These are phyloP conservation scores for Penicillium longicatenatum DNA, from an alignment of 495 filamentous ascomycete species.

Conservation along the genomic window DNA sequence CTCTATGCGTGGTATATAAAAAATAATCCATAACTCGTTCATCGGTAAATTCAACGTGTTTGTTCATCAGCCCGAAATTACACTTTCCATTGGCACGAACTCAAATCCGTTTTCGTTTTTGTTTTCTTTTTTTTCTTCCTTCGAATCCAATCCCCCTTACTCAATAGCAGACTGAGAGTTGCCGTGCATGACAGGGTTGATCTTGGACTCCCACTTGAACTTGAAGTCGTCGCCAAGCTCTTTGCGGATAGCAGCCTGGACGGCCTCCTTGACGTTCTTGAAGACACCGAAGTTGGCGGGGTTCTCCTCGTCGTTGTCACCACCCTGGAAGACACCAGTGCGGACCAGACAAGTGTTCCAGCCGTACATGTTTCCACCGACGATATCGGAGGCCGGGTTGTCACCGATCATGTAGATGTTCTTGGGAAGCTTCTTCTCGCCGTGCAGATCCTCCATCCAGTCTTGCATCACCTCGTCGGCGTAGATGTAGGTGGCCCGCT, in stretches of 20 bases:
- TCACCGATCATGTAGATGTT: constrained; percentile 86
- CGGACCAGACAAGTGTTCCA: constrained; percentile 76
- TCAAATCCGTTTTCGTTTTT: background rate
- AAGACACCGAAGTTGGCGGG: constrained; percentile 63
- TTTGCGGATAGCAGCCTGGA: constrained; percentile 55
- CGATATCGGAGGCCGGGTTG: constrained; percentile 77
- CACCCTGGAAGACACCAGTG: constrained; percentile 62
- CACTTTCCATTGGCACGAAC: background rate
- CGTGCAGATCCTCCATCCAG: constrained; percentile 77
- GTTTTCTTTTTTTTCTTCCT: background rate
- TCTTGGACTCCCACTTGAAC: constrained; percentile 56
- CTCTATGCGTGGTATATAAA: constrained; percentile 8
- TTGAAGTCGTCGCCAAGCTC: constrained; percentile 59
- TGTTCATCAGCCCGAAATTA: constrained; percentile 5
- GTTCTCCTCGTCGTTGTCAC: constrained; percentile 55
- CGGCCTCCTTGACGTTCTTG: constrained; percentile 55
- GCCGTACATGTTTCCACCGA: constrained; percentile 78
- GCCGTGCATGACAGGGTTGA: constrained; percentile 63
- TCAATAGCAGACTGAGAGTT: constrained; percentile 55
- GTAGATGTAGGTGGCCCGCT: constrained; percentile 77
- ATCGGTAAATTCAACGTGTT: constrained; percentile 3
- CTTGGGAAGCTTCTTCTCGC: constrained; percentile 66
- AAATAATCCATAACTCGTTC: constrained; percentile 8
- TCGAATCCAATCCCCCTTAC: constrained; percentile 27
- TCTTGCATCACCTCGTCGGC: constrained; percentile 73